Base-by-base conservation (phyloP, 208 protist species). In the Crithidia mellificae region DNA sequence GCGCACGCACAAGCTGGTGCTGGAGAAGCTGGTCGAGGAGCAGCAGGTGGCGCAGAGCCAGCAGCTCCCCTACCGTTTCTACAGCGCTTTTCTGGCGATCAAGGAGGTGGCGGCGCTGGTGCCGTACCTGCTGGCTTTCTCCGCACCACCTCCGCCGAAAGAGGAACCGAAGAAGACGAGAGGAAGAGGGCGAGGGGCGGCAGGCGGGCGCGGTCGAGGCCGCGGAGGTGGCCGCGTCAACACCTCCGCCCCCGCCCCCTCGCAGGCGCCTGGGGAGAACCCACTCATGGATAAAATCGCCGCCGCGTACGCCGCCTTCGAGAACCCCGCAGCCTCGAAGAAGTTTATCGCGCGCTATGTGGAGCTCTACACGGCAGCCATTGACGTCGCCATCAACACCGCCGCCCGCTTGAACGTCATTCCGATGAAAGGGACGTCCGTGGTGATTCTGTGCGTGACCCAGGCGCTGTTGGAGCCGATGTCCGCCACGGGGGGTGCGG, bases 61-160 rank as follows among this genome's bases (percentile, higher is more conserved):
- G 30, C 96, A 98, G 80, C 90, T 98, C 49, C 97, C 97, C 3
- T 92, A 92, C 68, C 79, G 90, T 30, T 98, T 98, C 81, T 85
- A 98, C 49, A 92, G 81, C n/a, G 96, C 96, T 2, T 97, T 89
- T 59, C 77, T 97, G n/a, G 82, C 87, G 2, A 85, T 98, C 47
- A 62, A 77, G 39, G 62, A 76, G 22, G 74, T 82, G 39, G 24
- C 64, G 1, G 54, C 39, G 20, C 53, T 53, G 53, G 25, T 1
- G 5, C 24, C 24, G 12, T 4, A 17, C 3, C 11, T 58, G 12
- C 25, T 67, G 32, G 27, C 0, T 0, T 30, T 34, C 19, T 29
- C n/a, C 15, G n/a, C 6, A 7, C 27, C 36, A 7, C 43, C 39
- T 24, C 29, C 43, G 5, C 1, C 32, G 6, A 32, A 54, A 39